phyloP scores from a whole-genome alignment of 257 asterid species.

The Salvia splendens region DNA sequence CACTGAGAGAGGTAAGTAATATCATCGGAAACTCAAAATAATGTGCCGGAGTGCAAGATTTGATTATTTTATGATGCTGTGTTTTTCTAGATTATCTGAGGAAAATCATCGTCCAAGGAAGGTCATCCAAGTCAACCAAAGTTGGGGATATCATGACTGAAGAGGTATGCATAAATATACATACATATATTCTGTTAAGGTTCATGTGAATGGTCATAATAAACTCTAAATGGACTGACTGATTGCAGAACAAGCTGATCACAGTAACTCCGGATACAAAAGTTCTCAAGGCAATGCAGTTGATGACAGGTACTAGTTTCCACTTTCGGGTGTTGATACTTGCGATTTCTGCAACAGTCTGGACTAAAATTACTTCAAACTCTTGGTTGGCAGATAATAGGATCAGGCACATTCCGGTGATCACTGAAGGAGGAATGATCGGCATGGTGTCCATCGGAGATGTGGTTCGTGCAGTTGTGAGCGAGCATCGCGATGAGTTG shows the following conservation, averaged over 20 bases:
- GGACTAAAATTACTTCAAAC: conserved; percentile 1
- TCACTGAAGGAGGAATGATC: conserved; percentile 65
- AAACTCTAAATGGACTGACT: conserved; percentile 5
- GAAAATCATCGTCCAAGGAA: conserved; percentile 91
- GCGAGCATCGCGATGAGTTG: conserved; percentile 89
- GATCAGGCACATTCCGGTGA: conserved; percentile 96
- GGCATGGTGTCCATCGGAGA: conserved; percentile 99
- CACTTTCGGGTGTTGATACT: background rate
- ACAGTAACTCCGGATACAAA: conserved; percentile 83
- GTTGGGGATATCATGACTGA: conserved; percentile 98
- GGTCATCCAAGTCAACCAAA: conserved; percentile 87
- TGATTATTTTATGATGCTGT: conserved; percentile 12
- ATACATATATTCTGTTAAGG: background rate
- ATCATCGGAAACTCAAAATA: background rate
- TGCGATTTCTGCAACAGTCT: background rate
- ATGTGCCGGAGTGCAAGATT: background rate
- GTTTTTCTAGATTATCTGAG: conserved; percentile 73
- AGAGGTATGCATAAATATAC: conserved; percentile 59
- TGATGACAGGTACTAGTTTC: conserved; percentile 72
- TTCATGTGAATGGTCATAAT: background rate
- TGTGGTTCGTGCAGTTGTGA: conserved; percentile 96
- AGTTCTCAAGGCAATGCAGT: conserved; percentile 88
- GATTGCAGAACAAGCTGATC: conserved; percentile 86
- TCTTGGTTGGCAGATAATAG: conserved; percentile 64
- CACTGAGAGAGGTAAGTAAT: conserved; percentile 57